Conservation (phyloP, 108 stramenopile species). For the Cyclotella atomus region DNA sequence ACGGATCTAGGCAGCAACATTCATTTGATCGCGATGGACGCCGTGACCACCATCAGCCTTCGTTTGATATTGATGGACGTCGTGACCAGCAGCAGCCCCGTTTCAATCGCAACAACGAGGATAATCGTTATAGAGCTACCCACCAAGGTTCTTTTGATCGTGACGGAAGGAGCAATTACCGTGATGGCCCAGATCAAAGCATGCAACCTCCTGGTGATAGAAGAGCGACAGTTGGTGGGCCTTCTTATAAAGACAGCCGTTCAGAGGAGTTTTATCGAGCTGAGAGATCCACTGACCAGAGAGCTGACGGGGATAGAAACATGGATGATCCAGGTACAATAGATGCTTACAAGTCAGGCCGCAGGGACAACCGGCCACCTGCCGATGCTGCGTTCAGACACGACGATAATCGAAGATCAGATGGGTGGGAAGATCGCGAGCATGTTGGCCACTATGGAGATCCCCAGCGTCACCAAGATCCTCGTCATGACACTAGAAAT, state of each 20-base stretch:
- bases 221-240: not conserved
- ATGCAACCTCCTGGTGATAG: conserved; percentile 1
- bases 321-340: not conserved
- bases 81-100: not conserved
- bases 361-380: too few species aligned
- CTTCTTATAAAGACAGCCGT: not conserved
- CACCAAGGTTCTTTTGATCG: too few species aligned
- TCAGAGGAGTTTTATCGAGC: not conserved
- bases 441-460: not conserved
- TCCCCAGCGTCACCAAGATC: not conserved
- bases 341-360: too few species aligned
- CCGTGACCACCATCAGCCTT: not conserved
- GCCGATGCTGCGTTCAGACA: not conserved
- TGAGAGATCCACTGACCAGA: not conserved
- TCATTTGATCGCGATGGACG: not conserved
- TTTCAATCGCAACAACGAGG: too few species aligned
- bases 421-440: conserved; percentile 2
- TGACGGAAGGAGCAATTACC: too few species aligned
- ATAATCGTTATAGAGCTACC: too few species aligned
- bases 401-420: not conserved
- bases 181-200: not conserved
- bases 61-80: not conserved
- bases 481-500: not conserved
- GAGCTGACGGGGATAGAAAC: not conserved
- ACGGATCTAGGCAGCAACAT: not conserved